Conservation (phyloP, 1,139 yeast genomes). For the Dujonia santamariae region DNA sequence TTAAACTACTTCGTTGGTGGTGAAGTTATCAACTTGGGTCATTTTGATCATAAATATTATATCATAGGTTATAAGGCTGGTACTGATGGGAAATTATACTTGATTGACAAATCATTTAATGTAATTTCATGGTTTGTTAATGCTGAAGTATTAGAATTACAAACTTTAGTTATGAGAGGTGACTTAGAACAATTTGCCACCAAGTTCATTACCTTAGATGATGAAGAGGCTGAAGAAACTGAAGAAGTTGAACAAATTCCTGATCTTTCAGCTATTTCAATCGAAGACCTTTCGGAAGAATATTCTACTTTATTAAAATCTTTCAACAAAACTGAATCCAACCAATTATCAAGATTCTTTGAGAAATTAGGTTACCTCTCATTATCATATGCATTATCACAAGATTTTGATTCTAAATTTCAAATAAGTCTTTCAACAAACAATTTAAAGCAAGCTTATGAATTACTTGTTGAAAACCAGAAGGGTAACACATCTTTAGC, state of each 20-base stretch:
- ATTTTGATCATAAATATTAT: slow-evolving; percentile 85
- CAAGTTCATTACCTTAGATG: slow-evolving; percentile 13
- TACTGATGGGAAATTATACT: slow-evolving; percentile 83
- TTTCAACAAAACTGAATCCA: slow-evolving; percentile 65
- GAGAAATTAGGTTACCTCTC: slow-evolving; percentile 88
- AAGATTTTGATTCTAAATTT: slow-evolving; percentile 82
- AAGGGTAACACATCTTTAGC: slow-evolving; percentile 43
- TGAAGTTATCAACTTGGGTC: slow-evolving; percentile 86
- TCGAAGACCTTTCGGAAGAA: slow-evolving; percentile 60
- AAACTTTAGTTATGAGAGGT: slow-evolving; percentile 92
- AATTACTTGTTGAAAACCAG: slow-evolving; percentile 59
- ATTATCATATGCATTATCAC: slow-evolving; percentile 78
- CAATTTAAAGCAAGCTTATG: slow-evolving; percentile 68
- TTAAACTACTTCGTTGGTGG: slow-evolving; percentile 95
- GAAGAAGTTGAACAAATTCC: slow-evolving; percentile 39
- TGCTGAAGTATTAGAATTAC: slow-evolving; percentile 85
- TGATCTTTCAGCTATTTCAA: slow-evolving; percentile 56
- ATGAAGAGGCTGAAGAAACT: slow-evolving; percentile 40
- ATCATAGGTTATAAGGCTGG: slow-evolving; percentile 81
- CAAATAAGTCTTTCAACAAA: slow-evolving; percentile 61
- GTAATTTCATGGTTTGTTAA: slow-evolving; percentile 81
- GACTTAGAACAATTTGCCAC: slow-evolving; percentile 59
- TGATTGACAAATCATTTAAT: slow-evolving; percentile 86
- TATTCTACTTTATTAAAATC: slow-evolving; percentile 38
- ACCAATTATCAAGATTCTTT: slow-evolving; percentile 85